These are phyloP conservation scores for Fusarium sp. DNA, from an alignment of 2,329 filamentous ascomycete species.

Conservation along the genomic window DNA sequence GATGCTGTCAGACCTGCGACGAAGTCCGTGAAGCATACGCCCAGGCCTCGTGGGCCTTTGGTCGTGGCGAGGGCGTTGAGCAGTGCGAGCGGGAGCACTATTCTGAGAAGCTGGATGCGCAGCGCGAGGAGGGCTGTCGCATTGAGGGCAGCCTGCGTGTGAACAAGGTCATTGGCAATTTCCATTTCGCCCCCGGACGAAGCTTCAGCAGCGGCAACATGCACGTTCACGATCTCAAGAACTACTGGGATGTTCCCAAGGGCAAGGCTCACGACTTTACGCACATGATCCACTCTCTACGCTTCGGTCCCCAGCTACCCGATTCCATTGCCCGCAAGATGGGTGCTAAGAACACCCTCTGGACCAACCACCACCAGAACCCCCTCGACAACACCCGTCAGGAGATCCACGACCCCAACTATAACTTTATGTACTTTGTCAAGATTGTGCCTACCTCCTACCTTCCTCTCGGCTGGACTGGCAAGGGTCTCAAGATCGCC, in stretches of 20 bases:
- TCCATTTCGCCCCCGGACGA: constrained; percentile 95
- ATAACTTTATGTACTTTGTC: constrained; percentile 99
- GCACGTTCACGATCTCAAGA: constrained; percentile 97
- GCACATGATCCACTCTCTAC: constrained; percentile 86
- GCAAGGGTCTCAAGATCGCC: constrained; percentile 54
- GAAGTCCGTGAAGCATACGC: constrained; percentile 97
- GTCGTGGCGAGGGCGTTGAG: constrained; percentile 89
- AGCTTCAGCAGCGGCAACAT: constrained; percentile 96
- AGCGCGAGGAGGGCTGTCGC: constrained; percentile 91
- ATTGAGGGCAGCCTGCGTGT: constrained; percentile 92
- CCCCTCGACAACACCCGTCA: constrained; percentile 86
- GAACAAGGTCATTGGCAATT: constrained; percentile 99
- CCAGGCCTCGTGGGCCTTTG: constrained; percentile 90
- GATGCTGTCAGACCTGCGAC: constrained; percentile 96
- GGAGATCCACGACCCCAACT: constrained; percentile 81
- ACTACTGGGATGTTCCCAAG: constrained; percentile 83
- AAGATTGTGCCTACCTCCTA: constrained; percentile 98
- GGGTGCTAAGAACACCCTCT: constrained; percentile 63
- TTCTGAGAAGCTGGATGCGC: constrained; percentile 84
- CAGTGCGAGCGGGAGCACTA: constrained; percentile 97
- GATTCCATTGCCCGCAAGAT: constrained; percentile 73
- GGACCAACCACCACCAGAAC: constrained; percentile 92
- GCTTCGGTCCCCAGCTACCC: constrained; percentile 92
- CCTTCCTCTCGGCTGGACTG: constrained; percentile 89
- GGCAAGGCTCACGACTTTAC: constrained; percentile 84